Evolutionary conservation across 2,329 filamentous ascomycete species (phyloP).

Genomic region (Monilinia polystroma): DNA sequence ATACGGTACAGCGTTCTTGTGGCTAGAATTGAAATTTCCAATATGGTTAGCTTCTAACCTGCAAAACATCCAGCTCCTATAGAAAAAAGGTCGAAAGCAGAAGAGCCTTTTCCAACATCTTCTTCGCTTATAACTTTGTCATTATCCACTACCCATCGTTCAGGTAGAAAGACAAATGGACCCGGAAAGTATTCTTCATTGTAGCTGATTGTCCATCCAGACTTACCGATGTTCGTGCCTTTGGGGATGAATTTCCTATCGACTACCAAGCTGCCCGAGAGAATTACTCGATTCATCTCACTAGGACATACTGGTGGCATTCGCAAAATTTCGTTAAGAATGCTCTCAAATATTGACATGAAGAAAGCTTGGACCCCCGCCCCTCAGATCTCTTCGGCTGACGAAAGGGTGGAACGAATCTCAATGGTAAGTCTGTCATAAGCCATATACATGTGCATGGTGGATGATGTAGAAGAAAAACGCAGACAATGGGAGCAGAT

Average conservation of each 20-base stretch:
- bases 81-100: constrained; percentile 34
- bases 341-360: background rate
- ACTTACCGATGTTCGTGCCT: constrained; percentile 47
- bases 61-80: constrained; percentile 34
- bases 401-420: background rate
- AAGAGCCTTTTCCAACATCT: constrained; percentile 25
- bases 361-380: background rate
- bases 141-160: constrained; percentile 45
- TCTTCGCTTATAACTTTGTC: background rate
- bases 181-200: constrained; percentile 46
- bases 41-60: constrained; percentile 33
- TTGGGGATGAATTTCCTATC: constrained; percentile 40
- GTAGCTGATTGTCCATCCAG: constrained; percentile 48
- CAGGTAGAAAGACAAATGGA: constrained; percentile 45
- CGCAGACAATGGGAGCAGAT: too few relatives aligned
- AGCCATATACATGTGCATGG: too few relatives aligned
- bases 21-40: constrained; percentile 32
- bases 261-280: constrained; percentile 28
- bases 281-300: constrained; percentile 26
- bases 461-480: too few relatives aligned
- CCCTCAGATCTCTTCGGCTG: background rate
- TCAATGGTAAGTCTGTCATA: background rate
- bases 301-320: background rate
- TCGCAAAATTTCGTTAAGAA: constrained; percentile 1
- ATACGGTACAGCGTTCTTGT: constrained; percentile 24